These are phyloP conservation scores for Trichosanthes truncata DNA, from an alignment of 306 rosid species.

Conservation along the genomic window DNA sequence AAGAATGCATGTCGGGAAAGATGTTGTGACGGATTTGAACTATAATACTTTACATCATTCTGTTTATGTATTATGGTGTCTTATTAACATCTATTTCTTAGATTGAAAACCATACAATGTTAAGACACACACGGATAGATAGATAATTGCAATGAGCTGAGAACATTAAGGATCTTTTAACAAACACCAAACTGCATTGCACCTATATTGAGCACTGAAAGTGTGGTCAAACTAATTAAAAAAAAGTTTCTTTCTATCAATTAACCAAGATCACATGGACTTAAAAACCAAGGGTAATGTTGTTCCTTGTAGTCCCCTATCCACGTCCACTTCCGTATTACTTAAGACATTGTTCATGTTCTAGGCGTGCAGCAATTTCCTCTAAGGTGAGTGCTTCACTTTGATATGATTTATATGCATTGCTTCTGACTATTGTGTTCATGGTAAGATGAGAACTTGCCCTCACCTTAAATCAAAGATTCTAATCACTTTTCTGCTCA, in stretches of 20 bases:
- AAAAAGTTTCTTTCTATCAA: not conserved
- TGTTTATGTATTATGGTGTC: not conserved
- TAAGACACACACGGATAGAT: not conserved
- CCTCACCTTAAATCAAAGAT: not conserved
- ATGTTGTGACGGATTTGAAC: not conserved
- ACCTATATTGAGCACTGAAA: not conserved
- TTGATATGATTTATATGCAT: constrained; percentile 6
- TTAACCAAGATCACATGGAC: not conserved
- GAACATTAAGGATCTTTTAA: not conserved
- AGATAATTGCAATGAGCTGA: not conserved
- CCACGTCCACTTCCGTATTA: not conserved
- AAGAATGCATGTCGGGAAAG: not conserved
- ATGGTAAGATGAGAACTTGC: not conserved
- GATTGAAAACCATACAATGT: not conserved
- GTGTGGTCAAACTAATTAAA: not conserved
- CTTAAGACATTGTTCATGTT: not conserved
- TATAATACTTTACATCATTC: not conserved
- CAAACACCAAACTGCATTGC: not conserved
- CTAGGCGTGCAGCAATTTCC: not conserved
- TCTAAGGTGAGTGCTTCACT: not conserved
- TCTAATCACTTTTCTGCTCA: not conserved
- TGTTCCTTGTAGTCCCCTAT: not conserved
- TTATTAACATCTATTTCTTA: not conserved
- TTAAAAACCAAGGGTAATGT: not conserved
- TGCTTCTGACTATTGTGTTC: not conserved